Evolutionary conservation across 805 yeast species (phyloP).

Genomic region (Ogataea haglerorum): DNA sequence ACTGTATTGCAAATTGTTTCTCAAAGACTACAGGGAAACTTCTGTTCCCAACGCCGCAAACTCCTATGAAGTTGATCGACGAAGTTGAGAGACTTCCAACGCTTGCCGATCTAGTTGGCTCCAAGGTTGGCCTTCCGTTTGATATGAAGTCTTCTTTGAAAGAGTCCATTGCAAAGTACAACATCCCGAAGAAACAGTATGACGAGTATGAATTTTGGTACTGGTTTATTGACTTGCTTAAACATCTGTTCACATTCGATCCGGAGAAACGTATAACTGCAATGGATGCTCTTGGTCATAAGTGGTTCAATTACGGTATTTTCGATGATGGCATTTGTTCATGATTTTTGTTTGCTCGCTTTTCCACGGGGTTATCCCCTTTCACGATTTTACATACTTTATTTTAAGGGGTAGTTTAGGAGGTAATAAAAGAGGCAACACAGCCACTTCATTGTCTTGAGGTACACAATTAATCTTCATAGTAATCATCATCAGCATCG

Average conservation of each 20-base stretch:
- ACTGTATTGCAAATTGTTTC: constrained; percentile 31
- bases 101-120: constrained; percentile 29
- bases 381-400: constrained; percentile 5
- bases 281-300: constrained; percentile 55
- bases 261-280: constrained; percentile 51
- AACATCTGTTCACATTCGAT: constrained; percentile 45
- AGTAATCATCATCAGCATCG: constrained; percentile 7
- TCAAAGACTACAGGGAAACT: constrained; percentile 30
- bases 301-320: constrained; percentile 71
- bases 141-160: constrained; percentile 21
- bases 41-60: constrained; percentile 35
- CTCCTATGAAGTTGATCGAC: constrained; percentile 35
- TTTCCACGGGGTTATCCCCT: background rate
- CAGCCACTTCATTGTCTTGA: too few species aligned
- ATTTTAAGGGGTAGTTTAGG: too few species aligned
- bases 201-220: constrained; percentile 82
- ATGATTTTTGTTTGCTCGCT: constrained; percentile 7
- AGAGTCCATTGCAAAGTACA: constrained; percentile 25
- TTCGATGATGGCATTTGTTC: constrained; percentile 49
- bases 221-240: constrained; percentile 56
- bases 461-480: constrained; percentile 2
- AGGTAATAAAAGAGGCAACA: too few species aligned
- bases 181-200: constrained; percentile 40
- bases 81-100: constrained; percentile 33
- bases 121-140: constrained; percentile 29